These are phyloP conservation scores for Neurospora cerealis DNA, from an alignment of 495 filamentous ascomycete genomes.

Conservation along the genomic window DNA sequence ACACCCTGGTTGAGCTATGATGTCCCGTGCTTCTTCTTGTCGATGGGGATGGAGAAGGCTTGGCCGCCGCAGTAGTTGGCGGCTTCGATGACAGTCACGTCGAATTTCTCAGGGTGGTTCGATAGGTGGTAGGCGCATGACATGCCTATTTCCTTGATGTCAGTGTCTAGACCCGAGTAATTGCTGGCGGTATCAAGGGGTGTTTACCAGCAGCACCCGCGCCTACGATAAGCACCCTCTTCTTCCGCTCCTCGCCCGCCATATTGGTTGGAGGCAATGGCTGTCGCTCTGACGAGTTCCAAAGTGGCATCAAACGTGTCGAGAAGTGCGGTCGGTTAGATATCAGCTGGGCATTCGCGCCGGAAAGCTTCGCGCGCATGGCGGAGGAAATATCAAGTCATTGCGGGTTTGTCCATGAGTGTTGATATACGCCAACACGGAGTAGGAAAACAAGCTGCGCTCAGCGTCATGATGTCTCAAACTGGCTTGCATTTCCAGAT, in stretches of 20 bases:
- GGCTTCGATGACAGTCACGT: conserved; percentile 64
- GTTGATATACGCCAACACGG: background rate
- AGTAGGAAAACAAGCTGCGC: background rate
- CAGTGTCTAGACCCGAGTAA: background rate
- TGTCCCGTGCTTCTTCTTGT: conserved; percentile 55
- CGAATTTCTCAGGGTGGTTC: conserved; percentile 62
- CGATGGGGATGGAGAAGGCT: conserved; percentile 65
- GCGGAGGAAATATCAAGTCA: background rate
- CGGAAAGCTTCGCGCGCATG: background rate
- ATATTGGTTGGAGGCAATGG: background rate
- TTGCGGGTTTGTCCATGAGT: background rate
- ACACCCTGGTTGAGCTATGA: conserved; percentile 80
- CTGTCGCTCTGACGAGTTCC: background rate
- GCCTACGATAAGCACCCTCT: conserved; percentile 50
- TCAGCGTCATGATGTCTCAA: background rate
- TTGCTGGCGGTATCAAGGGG: background rate
- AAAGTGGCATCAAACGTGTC: background rate
- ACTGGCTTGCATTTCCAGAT: background rate
- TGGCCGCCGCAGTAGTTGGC: conserved; percentile 66
- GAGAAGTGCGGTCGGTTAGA: background rate
- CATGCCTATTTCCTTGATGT: conserved; percentile 26
- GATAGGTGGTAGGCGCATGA: conserved; percentile 67
- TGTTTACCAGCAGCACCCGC: conserved; percentile 50
- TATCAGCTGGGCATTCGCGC: background rate
- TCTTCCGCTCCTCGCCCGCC: conserved; percentile 9